Evolutionary conservation across 148 eudicot species (phyloP), one percentile per base, ranked within the genome.

Genomic region (Persicaria tinctoria): DNA sequence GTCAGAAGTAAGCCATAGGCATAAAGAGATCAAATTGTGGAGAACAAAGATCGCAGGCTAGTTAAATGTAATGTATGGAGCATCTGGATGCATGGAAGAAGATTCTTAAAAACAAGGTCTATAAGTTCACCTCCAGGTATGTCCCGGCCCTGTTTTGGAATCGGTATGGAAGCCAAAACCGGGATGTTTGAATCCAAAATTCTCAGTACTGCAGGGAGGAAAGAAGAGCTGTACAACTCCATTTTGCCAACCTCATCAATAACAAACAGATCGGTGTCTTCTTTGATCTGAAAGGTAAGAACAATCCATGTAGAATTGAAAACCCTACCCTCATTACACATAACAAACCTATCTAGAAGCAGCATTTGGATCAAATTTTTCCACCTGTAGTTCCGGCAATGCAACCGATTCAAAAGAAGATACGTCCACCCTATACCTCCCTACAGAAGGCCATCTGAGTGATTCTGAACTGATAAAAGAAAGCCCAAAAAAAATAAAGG

Each of bases 161-260:
- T 69, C 14, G 98, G 98, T 49, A 93, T 82, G 51, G 95, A 81
- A 76, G 98, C 98, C 83, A 93, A 80, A 23, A 91, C 75, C 20
- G 98, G 98, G 76, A 85, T 73, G 56, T 93, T 84, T n/a, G 96
- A 89, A 76, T 86, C 85, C 81, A 94, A 77, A 72, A 94, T 78
- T 77, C 86, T 85, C 76, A 88, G 78, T n/a, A 94, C 95, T 38
- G 97, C 91, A 74, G 98, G 97, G 75, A 91, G 86, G 81, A 91
- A 93, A 47, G 87, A 87, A 51, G 98, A 81, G 74, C 98, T 90
- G 83, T 73, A 91, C 68, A 94, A 79, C 88, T 94, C 98, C 98
- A 94, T 94, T 77, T 91, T 91, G 47, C 98, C 97, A 80, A 94
- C 86, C 83, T 94, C 98, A 80, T 94, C 98, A 47, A 94, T 89